Evolutionary conservation across 176 grass and related monocot species (phyloP), one percentile per base, ranked within the genome.

Genomic region (Oryza punctata): DNA sequence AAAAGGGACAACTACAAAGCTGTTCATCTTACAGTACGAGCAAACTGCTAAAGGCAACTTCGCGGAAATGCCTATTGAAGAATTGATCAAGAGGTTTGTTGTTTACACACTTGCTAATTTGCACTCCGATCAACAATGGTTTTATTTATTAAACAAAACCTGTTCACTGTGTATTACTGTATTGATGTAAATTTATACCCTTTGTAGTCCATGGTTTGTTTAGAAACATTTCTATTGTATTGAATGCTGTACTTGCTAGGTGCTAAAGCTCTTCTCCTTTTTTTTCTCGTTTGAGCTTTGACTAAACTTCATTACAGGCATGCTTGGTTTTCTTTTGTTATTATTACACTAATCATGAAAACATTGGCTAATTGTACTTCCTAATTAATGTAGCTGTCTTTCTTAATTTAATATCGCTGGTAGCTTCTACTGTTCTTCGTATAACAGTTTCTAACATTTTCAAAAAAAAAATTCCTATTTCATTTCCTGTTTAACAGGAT

Each of bases 71-170:
- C 76, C 74, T 73, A n/a, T 94, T 35, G 59, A 88, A 86, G 35
- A 77, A 35, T 49, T 94, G 72, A 61, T 91, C n/a, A 15, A 5
- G 45, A 94, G 91, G 91, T 94, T 72, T 83, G 85, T 69, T 61
- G 49, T 78, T 50, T 47, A 75, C 12, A 21, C 13, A 29, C 37
- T 69, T 24, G 7, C 65, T 63, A 37, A 57, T 80, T 75, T 78
- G 26, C 70, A 72, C 26, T 70, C 63, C 49, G n/a, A 71, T 76
- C 70, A 70, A 11, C 25, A 43, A 75, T 10, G 10, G 41, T 0
- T 71, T 9, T 71, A 23, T 82, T 88, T 77, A 16, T 82, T 49
- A 68, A 84, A 66, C 69, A 28, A 66, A 19, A 66, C 12, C 49
- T 73, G 47, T 69, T 33, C 35, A 32, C 10, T 70, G 70, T 67